Evolutionary conservation across 2,329 filamentous ascomycete species (phyloP).

Genomic region (Ceratocystis cubensis): DNA sequence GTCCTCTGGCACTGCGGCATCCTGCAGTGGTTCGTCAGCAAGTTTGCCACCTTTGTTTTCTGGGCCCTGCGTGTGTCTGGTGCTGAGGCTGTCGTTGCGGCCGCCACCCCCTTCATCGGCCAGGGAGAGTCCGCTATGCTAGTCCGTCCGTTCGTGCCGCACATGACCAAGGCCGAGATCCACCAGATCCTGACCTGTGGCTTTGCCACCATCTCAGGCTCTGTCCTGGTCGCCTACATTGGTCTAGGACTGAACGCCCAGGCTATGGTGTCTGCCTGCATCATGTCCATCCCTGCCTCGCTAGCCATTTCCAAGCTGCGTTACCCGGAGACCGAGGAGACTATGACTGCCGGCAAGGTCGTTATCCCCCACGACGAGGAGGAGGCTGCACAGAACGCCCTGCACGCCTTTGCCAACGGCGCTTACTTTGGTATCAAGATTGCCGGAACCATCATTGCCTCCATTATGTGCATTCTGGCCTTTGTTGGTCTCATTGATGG

Average conservation of each 20-base stretch:
- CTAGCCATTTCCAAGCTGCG: slow-evolving; percentile 81
- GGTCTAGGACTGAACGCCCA: slow-evolving; percentile 70
- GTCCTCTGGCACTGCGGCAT: slow-evolving; percentile 69
- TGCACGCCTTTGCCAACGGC: slow-evolving; percentile 76
- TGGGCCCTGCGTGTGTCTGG: slow-evolving; percentile 79
- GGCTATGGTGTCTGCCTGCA: slow-evolving; percentile 77
- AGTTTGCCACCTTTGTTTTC: slow-evolving; percentile 85
- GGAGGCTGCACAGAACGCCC: slow-evolving; percentile 60
- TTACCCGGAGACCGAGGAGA: slow-evolving; percentile 78
- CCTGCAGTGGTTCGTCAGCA: slow-evolving; percentile 79
- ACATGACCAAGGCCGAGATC: slow-evolving; percentile 75
- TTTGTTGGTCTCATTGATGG: slow-evolving; percentile 63
- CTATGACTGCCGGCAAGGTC: slow-evolving; percentile 67
- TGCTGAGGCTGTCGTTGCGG: slow-evolving; percentile 84
- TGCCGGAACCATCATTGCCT: slow-evolving; percentile 67
- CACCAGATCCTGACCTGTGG: slow-evolving; percentile 90
- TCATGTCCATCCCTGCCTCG: slow-evolving; percentile 91
- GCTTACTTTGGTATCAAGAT: slow-evolving; percentile 81
- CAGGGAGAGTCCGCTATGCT: slow-evolving; percentile 91
- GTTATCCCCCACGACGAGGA: slow-evolving; percentile 71
- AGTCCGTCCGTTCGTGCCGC: slow-evolving; percentile 72
- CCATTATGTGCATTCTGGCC: slow-evolving; percentile 72
- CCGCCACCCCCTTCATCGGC: slow-evolving; percentile 85
- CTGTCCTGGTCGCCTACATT: slow-evolving; percentile 77
- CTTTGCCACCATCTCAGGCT: slow-evolving; percentile 84